Evolutionary conservation across 768 basidiomycete species (phyloP).

Genomic region (Mycena filopes): DNA sequence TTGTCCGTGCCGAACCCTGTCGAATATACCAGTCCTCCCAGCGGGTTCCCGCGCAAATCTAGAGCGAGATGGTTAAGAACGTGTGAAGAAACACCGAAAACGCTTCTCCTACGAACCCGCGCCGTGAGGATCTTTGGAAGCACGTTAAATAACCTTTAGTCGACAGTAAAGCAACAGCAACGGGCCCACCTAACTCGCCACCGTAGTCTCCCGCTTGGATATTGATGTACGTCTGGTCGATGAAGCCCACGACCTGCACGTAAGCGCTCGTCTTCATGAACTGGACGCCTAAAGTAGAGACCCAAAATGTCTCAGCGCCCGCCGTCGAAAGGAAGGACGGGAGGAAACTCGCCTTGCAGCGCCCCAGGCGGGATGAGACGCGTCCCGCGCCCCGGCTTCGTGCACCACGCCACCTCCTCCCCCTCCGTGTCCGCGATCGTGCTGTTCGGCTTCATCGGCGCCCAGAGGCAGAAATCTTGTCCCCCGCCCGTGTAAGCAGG

Average conservation of each 20-base stretch:
- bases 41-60: slow-evolving; percentile 72
- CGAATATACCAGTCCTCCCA: slow-evolving; percentile 78
- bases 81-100: neutral
- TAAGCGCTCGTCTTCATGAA: slow-evolving; percentile 69
- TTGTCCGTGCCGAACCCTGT: slow-evolving; percentile 59
- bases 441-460: slow-evolving; percentile 59
- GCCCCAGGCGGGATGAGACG: slow-evolving; percentile 78
- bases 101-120: slow-evolving; percentile 55
- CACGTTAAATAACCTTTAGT: slow-evolving; percentile 14
- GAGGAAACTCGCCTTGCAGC: too few species aligned
- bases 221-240: slow-evolving; percentile 71
- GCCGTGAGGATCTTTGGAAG: slow-evolving; percentile 64
- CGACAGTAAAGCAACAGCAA: slow-evolving; percentile 47
- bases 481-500: too few species aligned
- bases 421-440: slow-evolving; percentile 75
- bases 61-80: neutral
- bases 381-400: slow-evolving; percentile 75
- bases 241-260: slow-evolving; percentile 68
- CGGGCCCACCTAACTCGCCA: slow-evolving; percentile 81
- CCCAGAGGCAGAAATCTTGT: slow-evolving; percentile 81
- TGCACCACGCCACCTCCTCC: slow-evolving; percentile 81
- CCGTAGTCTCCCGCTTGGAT: slow-evolving; percentile 66
- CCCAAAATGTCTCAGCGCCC: too few species aligned
- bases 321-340: too few species aligned
- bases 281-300: too few species aligned